Evolutionary conservation across 1,284 basidiomycete species (phyloP).

Genomic region (Rhodotorula mucilaginosa): DNA sequence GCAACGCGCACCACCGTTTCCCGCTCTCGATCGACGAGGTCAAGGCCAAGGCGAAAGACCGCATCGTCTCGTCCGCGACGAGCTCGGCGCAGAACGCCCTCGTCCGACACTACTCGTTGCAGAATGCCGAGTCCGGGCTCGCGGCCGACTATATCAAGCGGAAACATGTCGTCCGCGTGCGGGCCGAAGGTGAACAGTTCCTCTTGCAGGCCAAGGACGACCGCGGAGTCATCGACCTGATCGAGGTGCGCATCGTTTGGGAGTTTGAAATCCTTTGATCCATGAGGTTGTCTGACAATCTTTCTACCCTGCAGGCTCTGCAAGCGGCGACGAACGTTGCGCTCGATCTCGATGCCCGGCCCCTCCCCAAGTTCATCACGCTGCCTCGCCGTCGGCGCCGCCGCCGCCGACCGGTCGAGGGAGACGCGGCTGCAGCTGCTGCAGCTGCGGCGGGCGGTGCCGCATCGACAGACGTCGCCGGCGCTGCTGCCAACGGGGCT

Average conservation of each 20-base stretch:
- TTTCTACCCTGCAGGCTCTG: constrained; percentile 53
- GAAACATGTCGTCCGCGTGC: constrained; percentile 88
- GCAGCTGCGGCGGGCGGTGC: constrained; percentile 16
- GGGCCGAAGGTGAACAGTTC: constrained; percentile 95
- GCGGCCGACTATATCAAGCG: constrained; percentile 94
- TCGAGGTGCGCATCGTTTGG: constrained; percentile 62
- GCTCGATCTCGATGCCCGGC: constrained; percentile 82
- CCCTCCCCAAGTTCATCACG: constrained; percentile 74
- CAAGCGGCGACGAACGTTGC: constrained; percentile 93
- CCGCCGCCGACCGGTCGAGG: constrained; percentile 42
- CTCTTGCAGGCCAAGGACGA: constrained; percentile 85
- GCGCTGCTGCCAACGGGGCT: constrained; percentile 13
- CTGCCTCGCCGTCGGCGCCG: constrained; percentile 53
- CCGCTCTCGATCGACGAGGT: constrained; percentile 30
- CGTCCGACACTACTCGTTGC: constrained; percentile 71
- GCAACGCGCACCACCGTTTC: constrained; percentile 13
- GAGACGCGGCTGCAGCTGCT: constrained; percentile 7
- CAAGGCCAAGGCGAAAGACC: constrained; percentile 34
- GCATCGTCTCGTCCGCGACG: constrained; percentile 33
- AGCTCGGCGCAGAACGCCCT: constrained; percentile 46
- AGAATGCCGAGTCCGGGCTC: constrained; percentile 78
- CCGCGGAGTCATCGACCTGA: constrained; percentile 86
- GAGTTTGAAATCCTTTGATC: not conserved
- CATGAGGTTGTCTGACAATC: constrained; percentile 1
- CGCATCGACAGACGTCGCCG: not conserved